These are phyloP conservation scores for Alternaria infectoria DNA, from an alignment of 2,329 filamentous ascomycete genomes.

Conservation along the genomic window DNA sequence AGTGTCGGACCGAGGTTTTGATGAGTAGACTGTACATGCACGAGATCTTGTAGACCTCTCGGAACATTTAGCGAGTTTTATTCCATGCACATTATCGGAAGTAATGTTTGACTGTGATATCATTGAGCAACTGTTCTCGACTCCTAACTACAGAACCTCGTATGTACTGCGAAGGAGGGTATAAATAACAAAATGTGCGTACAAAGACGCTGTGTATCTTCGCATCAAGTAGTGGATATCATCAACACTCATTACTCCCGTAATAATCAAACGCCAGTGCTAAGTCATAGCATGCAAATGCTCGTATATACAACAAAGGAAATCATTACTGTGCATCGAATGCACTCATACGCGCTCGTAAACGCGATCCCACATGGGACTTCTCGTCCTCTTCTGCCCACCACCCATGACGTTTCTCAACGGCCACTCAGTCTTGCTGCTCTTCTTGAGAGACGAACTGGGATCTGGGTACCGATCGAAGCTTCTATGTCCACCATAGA, in stretches of 20 bases:
- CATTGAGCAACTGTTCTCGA: not conserved
- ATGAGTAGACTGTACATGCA: conserved; percentile 8
- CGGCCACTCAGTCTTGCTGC: conserved; percentile 41
- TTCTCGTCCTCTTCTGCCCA: conserved; percentile 26
- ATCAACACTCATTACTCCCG: not conserved
- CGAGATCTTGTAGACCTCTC: conserved; percentile 18
- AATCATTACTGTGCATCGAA: conserved; percentile 12
- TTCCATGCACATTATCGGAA: conserved; percentile 11
- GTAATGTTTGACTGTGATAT: not conserved
- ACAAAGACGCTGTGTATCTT: not conserved
- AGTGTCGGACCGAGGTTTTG: not conserved
- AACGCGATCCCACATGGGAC: conserved; percentile 43
- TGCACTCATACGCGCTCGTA: conserved; percentile 32
- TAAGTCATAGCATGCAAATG: conserved; percentile 1
- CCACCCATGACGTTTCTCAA: conserved; percentile 29
- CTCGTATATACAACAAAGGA: conserved; percentile 21
- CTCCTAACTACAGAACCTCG: not conserved
- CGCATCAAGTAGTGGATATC: conserved; percentile 8
- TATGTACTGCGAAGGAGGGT: not conserved
- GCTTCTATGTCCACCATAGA: conserved; percentile 39
- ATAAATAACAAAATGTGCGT: not conserved
- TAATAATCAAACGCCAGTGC: not conserved
- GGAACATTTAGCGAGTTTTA: conserved; percentile 18
- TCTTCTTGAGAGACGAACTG: conserved; percentile 15
- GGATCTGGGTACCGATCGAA: conserved; percentile 34